Evolutionary conservation across 306 rosid genomes (phyloP).

Genomic region (Sicyos edulis): DNA sequence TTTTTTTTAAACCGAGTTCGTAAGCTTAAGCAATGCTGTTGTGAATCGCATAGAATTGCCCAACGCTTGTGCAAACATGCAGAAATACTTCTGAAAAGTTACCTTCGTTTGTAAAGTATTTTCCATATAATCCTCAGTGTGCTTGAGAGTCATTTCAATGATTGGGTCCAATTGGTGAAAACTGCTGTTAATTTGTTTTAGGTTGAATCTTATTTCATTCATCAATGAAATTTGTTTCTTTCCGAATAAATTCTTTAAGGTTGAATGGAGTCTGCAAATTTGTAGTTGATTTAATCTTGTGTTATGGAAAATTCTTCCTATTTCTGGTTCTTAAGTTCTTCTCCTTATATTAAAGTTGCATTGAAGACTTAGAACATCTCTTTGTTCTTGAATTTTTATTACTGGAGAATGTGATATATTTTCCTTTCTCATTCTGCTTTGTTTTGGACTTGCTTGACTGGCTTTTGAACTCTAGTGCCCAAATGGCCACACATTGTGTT

Average conservation of each 20-base stretch:
- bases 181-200: background rate
- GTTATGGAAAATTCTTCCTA: background rate
- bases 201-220: background rate
- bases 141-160: background rate
- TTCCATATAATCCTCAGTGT: background rate
- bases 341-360: background rate
- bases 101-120: background rate
- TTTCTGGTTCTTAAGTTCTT: background rate
- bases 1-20: background rate
- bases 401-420: background rate
- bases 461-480: constrained; percentile 56
- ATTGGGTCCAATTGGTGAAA: background rate
- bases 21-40: background rate
- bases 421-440: background rate
- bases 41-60: background rate
- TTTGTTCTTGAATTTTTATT: background rate
- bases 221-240: background rate
- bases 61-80: background rate
- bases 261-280: too few relatives aligned
- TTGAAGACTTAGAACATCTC: background rate
- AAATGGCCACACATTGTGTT: constrained; percentile 93
- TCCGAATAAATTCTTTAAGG: background rate
- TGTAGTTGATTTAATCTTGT: too few relatives aligned
- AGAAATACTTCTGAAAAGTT: background rate
- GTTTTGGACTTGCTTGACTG: background rate